Evolutionary conservation across 805 yeast species (phyloP).

Genomic region (Barnettozyma wickerhamii): DNA sequence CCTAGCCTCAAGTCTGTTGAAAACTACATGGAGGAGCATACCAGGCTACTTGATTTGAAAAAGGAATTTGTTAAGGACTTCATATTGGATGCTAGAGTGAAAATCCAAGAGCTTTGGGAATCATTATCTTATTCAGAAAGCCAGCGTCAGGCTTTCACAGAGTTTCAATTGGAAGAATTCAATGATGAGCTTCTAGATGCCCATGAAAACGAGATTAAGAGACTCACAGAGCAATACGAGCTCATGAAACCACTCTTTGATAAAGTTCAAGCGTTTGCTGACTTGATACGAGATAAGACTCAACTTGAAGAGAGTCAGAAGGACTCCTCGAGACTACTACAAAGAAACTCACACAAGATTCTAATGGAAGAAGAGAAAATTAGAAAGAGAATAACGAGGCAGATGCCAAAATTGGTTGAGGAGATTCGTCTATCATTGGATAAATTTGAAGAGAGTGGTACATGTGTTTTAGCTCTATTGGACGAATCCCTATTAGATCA

Average conservation of each 20-base stretch:
- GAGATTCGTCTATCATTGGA: constrained; percentile 44
- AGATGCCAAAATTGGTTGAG: constrained; percentile 59
- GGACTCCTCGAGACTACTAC: constrained; percentile 74
- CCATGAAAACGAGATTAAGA: constrained; percentile 60
- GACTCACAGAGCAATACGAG: constrained; percentile 45
- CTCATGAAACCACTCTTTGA: constrained; percentile 51
- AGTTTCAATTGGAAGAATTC: constrained; percentile 34
- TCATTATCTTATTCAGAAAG: constrained; percentile 51
- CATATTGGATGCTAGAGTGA: constrained; percentile 54
- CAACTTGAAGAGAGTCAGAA: constrained; percentile 65
- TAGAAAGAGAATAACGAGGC: constrained; percentile 61
- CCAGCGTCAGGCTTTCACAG: constrained; percentile 44
- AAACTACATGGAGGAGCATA: constrained; percentile 51
- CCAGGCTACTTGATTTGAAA: constrained; percentile 55
- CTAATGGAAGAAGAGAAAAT: constrained; percentile 75
- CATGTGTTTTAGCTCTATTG: constrained; percentile 28
- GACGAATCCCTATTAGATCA: constrained; percentile 26
- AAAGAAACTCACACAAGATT: constrained; percentile 74
- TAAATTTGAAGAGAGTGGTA: constrained; percentile 42
- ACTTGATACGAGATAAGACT: constrained; percentile 53
- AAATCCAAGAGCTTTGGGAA: constrained; percentile 61
- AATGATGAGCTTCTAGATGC: constrained; percentile 57
- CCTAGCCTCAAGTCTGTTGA: constrained; percentile 44
- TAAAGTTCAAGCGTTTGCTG: constrained; percentile 50
- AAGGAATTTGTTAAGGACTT: constrained; percentile 63